Conservation (phyloP, 768 basidiomycete genomes). For the Obba rivulosa region DNA sequence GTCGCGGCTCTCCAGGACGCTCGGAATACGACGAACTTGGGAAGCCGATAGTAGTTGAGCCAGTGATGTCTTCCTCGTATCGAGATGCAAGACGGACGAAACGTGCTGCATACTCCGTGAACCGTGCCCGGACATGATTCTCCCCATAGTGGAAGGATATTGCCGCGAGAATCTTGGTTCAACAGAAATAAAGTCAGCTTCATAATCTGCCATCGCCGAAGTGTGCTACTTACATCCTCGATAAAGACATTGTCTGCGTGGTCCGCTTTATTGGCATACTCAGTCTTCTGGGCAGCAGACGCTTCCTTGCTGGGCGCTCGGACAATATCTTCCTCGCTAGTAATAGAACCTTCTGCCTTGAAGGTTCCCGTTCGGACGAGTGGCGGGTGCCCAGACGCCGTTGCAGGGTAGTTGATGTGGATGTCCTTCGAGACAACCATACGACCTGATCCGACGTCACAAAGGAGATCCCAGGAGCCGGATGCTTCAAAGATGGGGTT, state of each 20-base stretch:
- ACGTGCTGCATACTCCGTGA: conserved; percentile 82
- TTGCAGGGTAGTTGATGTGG: conserved; percentile 38
- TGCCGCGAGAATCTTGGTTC: conserved; percentile 66
- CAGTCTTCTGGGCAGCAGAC: conserved; percentile 36
- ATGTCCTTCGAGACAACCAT: conserved; percentile 90
- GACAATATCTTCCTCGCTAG: conserved; percentile 69
- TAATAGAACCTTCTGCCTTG: conserved; percentile 56
- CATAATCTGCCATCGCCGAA: no score
- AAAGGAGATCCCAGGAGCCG: conserved; percentile 87
- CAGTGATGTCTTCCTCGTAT: conserved; percentile 80
- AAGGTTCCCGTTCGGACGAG: conserved; percentile 55
- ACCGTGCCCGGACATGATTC: conserved; percentile 77
- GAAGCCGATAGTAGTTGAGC: conserved; percentile 72
- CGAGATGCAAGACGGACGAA: conserved; percentile 88
- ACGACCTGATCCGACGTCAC: conserved; percentile 83
- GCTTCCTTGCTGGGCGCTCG: conserved; percentile 52
- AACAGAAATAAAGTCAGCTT: background rate
- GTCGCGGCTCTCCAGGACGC: conserved; percentile 31
- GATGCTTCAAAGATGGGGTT: conserved; percentile 94
- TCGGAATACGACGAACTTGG: conserved; percentile 52
- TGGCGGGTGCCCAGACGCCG: conserved; percentile 21
- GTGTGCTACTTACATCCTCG: conserved; percentile 70
- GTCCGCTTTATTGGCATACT: conserved; percentile 52
- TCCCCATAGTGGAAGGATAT: conserved; percentile 94
- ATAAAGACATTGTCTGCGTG: conserved; percentile 90